Base-by-base conservation (phyloP, 2,329 filamentous ascomycete species). In the Aspergillus sclerotialis region DNA sequence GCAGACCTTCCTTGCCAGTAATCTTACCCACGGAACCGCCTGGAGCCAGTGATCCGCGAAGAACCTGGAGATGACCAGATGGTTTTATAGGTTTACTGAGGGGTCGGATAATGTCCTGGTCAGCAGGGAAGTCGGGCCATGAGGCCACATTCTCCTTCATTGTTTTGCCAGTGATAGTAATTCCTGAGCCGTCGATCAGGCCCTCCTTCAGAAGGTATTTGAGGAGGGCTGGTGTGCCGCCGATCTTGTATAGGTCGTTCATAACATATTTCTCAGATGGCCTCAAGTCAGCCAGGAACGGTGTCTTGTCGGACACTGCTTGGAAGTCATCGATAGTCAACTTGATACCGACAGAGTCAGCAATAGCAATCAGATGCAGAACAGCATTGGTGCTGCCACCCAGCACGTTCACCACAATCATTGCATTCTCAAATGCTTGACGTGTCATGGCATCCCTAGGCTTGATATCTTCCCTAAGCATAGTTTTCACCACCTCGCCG, bases 381-480 rank as follows among this genome's bases (percentile, higher is more conserved):
- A 88, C 84, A 21, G 84, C 84, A 58, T 89, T 89, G 38, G 84
- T 89, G 56, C 81, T 86, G 44, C 84, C 84, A 25, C 84, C 84
- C 2, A 84, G 81, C 43, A 88, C 80, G 52, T 78, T 87, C 41
- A 85, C 78, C 16, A 88, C 69, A 7, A 81, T 72, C 82, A 89
- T 88, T 49, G 83, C 84, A 53, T 88, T 80, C 62, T 87, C 82
- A 46, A 89, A 86, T 2, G 84, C 81, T 52, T 82, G 67, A 35
- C 82, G 76, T 5, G 83, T 88, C 59, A 89, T 68, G 58, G 88
- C 82, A 50, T 89, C 84, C 33, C 70, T 71, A 4, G 84, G 84
- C 35, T 75, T 69, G 47, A 89, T 84, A 44, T 87, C 80, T 54
- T 86, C 78, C 48, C 73, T 75, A 26, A 89, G 68, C 3, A 85